Base-by-base conservation (phyloP, 164 flowering plant genomes). In the Magnolia changhungtana region DNA sequence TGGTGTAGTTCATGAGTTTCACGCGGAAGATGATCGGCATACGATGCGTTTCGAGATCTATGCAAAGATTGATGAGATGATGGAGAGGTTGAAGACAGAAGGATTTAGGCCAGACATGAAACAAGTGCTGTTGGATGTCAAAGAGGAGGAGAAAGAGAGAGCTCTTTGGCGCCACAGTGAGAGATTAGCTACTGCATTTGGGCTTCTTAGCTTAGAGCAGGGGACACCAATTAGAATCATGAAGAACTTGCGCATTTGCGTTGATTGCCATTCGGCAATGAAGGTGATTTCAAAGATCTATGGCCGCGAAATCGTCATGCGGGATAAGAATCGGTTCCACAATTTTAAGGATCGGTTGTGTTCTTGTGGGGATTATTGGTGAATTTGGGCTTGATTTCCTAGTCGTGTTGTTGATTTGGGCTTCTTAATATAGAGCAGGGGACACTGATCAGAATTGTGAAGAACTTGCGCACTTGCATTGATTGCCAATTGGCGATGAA, bases 401-500 rank as follows among this genome's bases (percentile, higher is more conserved):
- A 4, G 45, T 37, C 45, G 2, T 37, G 45, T 7, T 5, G 2
- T 37, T 37, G 45, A 7, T 37, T 37, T 37, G 45, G 7, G 45
- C 45, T 37, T 37, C 45, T 37, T 37, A 37, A 37, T 3, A 1
- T 37, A 23, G 45, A 37, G 7, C 45, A 37, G 45, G 45, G 45
- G 45, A 37, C 45, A 37, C 2, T 0, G 45, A 37, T 37, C 45
- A 37, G 45, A 37, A 37, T 37, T 0, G 7, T 37, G 45, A 37
- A 93, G 89, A 95, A 95, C 75, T 90, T 95, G 20, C 84, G 97
- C 19, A 91, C 91, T 49, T 95, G 98, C 83, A 96, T 96, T 7
- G 98, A 95, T 75, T 93, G 97, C 72, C 98, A 95, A 74, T 70
- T 67, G 74, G 97, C 97, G n/a, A 87, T 90, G 84, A 92, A 89